Evolutionary conservation across 2,329 filamentous ascomycete species (phyloP).

Genomic region (Monilinia laxa): DNA sequence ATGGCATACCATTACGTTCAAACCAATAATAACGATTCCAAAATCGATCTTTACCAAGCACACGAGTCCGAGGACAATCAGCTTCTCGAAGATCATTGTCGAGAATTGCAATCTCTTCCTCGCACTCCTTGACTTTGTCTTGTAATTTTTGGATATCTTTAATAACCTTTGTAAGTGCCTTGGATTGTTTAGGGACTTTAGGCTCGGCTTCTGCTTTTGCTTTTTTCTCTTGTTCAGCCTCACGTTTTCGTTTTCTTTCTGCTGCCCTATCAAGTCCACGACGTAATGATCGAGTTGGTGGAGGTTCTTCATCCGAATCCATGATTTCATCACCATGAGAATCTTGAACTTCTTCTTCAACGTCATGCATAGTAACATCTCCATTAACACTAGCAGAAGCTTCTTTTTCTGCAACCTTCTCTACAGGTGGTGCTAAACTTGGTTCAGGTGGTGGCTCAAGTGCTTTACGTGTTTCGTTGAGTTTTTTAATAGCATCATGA

Average conservation of each 20-base stretch:
- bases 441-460: conserved; percentile 67
- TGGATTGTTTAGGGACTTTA: conserved; percentile 72
- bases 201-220: conserved; percentile 58
- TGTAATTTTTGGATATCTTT: conserved; percentile 90
- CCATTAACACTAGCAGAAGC: conserved; percentile 43
- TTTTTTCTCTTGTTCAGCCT: conserved; percentile 66
- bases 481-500: conserved; percentile 65
- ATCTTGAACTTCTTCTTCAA: conserved; percentile 61
- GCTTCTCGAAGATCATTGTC: conserved; percentile 93
- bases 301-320: conserved; percentile 69
- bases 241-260: conserved; percentile 74
- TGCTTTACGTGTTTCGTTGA: conserved; percentile 73
- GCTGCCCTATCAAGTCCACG: conserved; percentile 66
- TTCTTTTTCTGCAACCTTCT: conserved; percentile 12
- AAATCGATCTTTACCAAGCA: conserved; percentile 91
- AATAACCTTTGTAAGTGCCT: conserved; percentile 82
- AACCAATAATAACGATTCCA: conserved; percentile 99
- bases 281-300: conserved; percentile 56
- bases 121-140: conserved; percentile 73
- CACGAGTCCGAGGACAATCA: conserved; percentile 84
- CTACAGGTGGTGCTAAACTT: conserved; percentile 46
- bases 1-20: conserved; percentile 97
- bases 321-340: conserved; percentile 58
- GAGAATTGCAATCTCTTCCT: conserved; percentile 79
- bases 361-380: conserved; percentile 61